Evolutionary conservation across 139 green algal species (phyloP), one percentile per base, ranked within the genome.

Genomic region (Chlamydomonas sp.): DNA sequence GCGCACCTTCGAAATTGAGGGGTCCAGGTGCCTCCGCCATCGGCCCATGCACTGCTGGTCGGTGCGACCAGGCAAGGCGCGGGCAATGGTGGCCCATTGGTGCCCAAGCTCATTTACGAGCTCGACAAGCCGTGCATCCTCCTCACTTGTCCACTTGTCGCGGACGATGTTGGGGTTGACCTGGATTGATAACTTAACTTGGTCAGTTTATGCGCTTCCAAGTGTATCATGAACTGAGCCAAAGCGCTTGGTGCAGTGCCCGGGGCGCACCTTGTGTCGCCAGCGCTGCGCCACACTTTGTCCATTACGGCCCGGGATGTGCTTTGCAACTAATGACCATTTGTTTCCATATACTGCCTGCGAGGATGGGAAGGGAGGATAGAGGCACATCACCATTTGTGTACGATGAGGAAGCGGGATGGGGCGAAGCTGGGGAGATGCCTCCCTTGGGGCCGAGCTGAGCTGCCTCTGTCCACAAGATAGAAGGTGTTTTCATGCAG

Each of bases 21-120:
- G 96, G 90, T 98, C 96, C 64, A 98, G 90, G 89, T 97, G 96
- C 2, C 95, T 90, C 59, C 94, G 90, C 95, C 95, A 98, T 59
- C 96, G 91, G 17, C 96, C 96, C 96, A 98, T 98, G 92, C 96
- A 98, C 91, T 98, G 96, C 93, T 98, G 96, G 87, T 98, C 96
- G 63, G 96, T 97, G 63, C 95, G 91, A 0, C 95, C 94, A n/a
- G 90, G 83, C 67, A 95, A 86, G 61, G 93, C 85, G 16, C 96
- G 92, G 2, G 95, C 92, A 31, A 98, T 97, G 57, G 95, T 92
- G 4, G 96, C 96, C 96, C 96, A 98, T 17, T 87, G 77, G 63
- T 90, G 88, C 69, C 95, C 95, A 80, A 95, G 74, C 81, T 94
- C 17, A 1, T 88, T 20, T 63, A 97, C 94, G 63, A 98, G 91